Evolutionary conservation across 2,329 filamentous ascomycete genomes (phyloP).

Genomic region (Hansfordia pulvinata): DNA sequence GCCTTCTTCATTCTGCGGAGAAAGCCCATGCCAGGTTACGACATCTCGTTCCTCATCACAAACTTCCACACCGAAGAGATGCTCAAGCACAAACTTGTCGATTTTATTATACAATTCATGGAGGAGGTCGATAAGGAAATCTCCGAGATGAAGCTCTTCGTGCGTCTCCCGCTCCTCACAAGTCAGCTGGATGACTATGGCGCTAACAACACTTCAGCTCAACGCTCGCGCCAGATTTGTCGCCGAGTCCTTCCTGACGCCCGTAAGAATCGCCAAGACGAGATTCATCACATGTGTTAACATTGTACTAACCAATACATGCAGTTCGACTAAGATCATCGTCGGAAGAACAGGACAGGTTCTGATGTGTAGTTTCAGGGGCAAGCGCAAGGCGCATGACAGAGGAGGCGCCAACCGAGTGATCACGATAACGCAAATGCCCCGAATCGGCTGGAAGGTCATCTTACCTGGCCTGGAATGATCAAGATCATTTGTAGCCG

Average conservation of each 20-base stretch:
- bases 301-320: too few species aligned
- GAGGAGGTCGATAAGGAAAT: conserved; percentile 99
- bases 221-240: conserved; percentile 96
- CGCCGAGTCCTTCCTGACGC: conserved; percentile 94
- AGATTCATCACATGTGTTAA: conserved; percentile 1
- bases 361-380: too few species aligned
- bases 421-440: too few species aligned
- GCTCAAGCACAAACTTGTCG: conserved; percentile 97
- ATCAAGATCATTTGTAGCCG: too few species aligned
- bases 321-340: too few species aligned
- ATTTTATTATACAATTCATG: conserved; percentile 99
- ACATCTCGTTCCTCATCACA: conserved; percentile 96
- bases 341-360: too few species aligned
- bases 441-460: too few species aligned
- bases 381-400: too few species aligned
- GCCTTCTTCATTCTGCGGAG: conserved; percentile 92
- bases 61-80: conserved; percentile 99
- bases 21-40: conserved; percentile 96
- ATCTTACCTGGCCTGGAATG: too few species aligned
- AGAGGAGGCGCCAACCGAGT: too few species aligned
- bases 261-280: conserved; percentile 39
- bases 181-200: conserved; percentile 1
- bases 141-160: conserved; percentile 99
- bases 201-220: conserved; percentile 43
- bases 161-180: conserved; percentile 35